Base-by-base conservation (phyloP, 2,329 filamentous ascomycete genomes). In the Xylariaceae sp. region DNA sequence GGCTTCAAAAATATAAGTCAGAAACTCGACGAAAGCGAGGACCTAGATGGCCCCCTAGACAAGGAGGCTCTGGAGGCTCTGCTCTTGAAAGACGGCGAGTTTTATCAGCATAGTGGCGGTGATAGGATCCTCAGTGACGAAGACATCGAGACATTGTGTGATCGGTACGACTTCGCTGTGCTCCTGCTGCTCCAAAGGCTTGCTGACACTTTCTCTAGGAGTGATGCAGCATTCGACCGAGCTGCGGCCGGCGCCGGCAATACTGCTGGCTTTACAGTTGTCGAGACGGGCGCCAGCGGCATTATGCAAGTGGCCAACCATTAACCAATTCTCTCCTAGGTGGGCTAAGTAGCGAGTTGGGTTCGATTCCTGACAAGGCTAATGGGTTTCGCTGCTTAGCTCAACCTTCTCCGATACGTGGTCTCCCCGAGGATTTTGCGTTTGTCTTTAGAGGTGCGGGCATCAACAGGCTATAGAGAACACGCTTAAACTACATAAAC, bases 231-330 rank as follows among this genome's bases (percentile, higher is more conserved):
- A 0, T 86, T 85, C 59, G 81, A 80, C 37, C 79, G 82, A 51
- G 92, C 92, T 1, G 90, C 92, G 55, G 87, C 83, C 65, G 92
- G 92, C 0, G 71, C 89, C 46, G 89, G 90, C 62, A 80, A 85
- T 62, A 84, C 85, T 1, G 85, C 81, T 47, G 80, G 76, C 0
- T 95, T 91, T 67, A 82, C 82, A 66, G 86, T 91, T 47, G 88
- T 96, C 12, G 90, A 92, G 71, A 95, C 89, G n/a, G 78, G 74
- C 1, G 72, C 74, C 0, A 73, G 80, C 45, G 79, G 80, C 1
- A 81, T 84, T 48, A 68, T 62, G 21, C 65, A 69, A 55, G 59
- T 62, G 34, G 56, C 51, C 8, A 44, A 50, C 30, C 53, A 51
- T 21, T 55, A 13, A 58, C 47, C 15, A 15, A 26, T 19, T 32